These are phyloP conservation scores for Globisporangium megalacanthum DNA, from an alignment of 352 stramenopile species.

Conservation along the genomic window DNA sequence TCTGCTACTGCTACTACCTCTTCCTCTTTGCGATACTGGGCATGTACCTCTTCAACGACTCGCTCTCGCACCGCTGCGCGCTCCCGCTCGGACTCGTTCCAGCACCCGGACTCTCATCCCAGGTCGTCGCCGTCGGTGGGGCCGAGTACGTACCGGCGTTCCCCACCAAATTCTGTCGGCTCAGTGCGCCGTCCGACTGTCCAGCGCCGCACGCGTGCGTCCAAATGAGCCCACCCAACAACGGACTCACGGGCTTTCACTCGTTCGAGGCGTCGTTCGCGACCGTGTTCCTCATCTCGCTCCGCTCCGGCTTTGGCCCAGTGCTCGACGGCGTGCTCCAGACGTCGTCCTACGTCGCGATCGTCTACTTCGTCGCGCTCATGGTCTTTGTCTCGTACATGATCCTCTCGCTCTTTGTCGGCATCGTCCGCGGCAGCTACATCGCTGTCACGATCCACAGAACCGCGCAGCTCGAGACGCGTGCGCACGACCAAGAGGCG, in stretches of 20 bases:
- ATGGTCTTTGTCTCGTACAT: slow-evolving; percentile 85
- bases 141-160: slow-evolving; percentile 47
- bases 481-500: slow-evolving; percentile 19
- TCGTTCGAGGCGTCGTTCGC: slow-evolving; percentile 80
- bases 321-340: slow-evolving; percentile 68
- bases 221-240: slow-evolving; percentile 51
- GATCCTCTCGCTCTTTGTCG: slow-evolving; percentile 78
- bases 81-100: slow-evolving; percentile 14
- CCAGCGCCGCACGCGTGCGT: slow-evolving; percentile 48
- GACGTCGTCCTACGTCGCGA: slow-evolving; percentile 62
- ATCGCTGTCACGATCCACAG: slow-evolving; percentile 57
- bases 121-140: slow-evolving; percentile 1
- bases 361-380: slow-evolving; percentile 77
- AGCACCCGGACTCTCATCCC: slow-evolving; percentile 10
- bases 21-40: slow-evolving; percentile 82
- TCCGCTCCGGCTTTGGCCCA: slow-evolving; percentile 73
- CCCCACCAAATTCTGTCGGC: slow-evolving; percentile 50
- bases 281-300: slow-evolving; percentile 74
- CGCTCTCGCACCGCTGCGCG: slow-evolving; percentile 67
- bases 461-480: slow-evolving; percentile 22
- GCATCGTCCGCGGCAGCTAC: slow-evolving; percentile 79
- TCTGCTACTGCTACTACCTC: slow-evolving; percentile 84
- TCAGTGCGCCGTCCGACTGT: slow-evolving; percentile 17
- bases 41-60: slow-evolving; percentile 86
- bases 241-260: slow-evolving; percentile 76